phyloP scores from a whole-genome alignment of 805 yeast species.

The Saccharomycopsis sp. region DNA sequence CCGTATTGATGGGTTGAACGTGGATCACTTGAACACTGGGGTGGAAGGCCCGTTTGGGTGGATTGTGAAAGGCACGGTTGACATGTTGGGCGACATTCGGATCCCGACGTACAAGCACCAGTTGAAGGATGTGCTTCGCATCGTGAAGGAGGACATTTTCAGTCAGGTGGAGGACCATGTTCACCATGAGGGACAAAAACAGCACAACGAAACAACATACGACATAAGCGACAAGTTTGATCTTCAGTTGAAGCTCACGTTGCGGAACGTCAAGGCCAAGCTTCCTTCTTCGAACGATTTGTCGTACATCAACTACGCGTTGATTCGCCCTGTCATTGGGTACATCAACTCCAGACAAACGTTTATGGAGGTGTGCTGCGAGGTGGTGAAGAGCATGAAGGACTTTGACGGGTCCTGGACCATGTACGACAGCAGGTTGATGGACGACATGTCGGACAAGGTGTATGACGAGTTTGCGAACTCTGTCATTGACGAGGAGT shows the following conservation, averaged over 20 bases:
- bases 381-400: conserved; percentile 63
- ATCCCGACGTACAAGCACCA: conserved; percentile 46
- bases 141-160: conserved; percentile 32
- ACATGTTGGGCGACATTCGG: conserved; percentile 84
- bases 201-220: conserved; percentile 24
- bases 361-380: conserved; percentile 77
- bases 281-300: conserved; percentile 86
- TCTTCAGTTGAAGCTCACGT: conserved; percentile 67
- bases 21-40: conserved; percentile 87
- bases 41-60: conserved; percentile 94
- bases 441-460: conserved; percentile 85
- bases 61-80: conserved; percentile 89
- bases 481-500: conserved; percentile 83
- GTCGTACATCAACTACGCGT: conserved; percentile 85
- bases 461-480: conserved; percentile 86
- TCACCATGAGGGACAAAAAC: conserved; percentile 6
- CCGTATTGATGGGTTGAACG: conserved; percentile 73
- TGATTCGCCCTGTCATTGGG: conserved; percentile 90
- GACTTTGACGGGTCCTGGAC: conserved; percentile 98
- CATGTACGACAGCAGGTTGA: conserved; percentile 75
- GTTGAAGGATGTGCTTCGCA: conserved; percentile 18
- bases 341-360: conserved; percentile 88
- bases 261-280: conserved; percentile 80
- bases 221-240: conserved; percentile 46
- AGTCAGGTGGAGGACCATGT: conserved; percentile 1